Evolutionary conservation across 2,329 filamentous ascomycete species (phyloP), one percentile per base, ranked within the genome.

Genomic region (Pseudopithomyces maydicus): DNA sequence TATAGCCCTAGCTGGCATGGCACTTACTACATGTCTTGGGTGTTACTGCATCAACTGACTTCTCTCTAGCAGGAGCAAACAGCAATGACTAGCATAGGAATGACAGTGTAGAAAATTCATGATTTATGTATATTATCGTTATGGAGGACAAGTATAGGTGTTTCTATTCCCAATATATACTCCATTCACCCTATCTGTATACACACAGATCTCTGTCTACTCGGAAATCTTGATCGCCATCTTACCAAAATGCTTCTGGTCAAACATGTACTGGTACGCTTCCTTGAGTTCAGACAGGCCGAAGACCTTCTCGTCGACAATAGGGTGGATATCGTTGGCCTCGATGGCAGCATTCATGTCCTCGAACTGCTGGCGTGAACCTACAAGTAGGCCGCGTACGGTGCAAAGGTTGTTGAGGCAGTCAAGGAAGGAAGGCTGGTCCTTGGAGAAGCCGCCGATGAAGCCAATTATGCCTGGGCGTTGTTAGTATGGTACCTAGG

Each of bases 341-440:
- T 87, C 85, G 54, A 88, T 84, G 0, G 84, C 82, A 14, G 74
- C 69, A 59, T 83, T 81, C 85, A 88, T 87, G 29, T 85, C 84
- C 65, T 84, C 79, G 72, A 87, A 84, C 68, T 84, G 79, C 36
- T 78, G 74, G 62, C 82, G 79, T 50, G 78, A 82, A 4, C 85
- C 85, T 10, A 87, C 84, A 41, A 85, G 75, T 7, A 87, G 71
- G 53, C 85, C 85, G 6, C 85, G 77, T 4, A 86, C 82, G 1
- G 82, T 87, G 73, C 82, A 85, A 48, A 74, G 53, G 55, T 74
- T 73, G 55, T 53, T 72, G 43, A 87, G 66, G 22, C 77, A 75
- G 36, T 86, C 83, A 42, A 87, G 68, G 61, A 85, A 79, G 2
- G 74, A 77, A 0, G 85, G 84, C 69, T 83, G 79, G 29, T 79